A percentile compares a stretch with the other conserved stretches of the same genome.
These are phyloP conservation scores for Cyclospora cayetanensis DNA, from an alignment of 169 alveolate genomes.

Conservation along the genomic window DNA sequence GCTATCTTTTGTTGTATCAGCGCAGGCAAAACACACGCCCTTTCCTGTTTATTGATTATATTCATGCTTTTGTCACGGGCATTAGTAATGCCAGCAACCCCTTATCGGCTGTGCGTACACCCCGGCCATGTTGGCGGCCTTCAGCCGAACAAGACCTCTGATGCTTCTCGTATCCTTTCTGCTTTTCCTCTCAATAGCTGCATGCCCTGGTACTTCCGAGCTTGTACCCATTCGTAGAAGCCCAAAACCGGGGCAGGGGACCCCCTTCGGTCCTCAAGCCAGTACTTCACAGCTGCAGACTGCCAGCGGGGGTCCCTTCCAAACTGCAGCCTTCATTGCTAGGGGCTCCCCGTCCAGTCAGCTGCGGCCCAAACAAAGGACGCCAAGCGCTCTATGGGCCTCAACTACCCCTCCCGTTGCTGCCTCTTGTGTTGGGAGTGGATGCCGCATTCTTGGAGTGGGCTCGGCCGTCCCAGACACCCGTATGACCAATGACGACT, in stretches of 20 bases:
- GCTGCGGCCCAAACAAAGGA: background rate
- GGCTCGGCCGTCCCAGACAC: conserved; percentile 77
- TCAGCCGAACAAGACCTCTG: background rate
- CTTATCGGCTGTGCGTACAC: background rate
- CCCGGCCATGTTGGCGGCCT: background rate
- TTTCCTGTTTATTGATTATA: too few species aligned
- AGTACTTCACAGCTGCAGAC: too few species aligned
- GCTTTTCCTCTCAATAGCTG: background rate
- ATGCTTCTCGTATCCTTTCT: background rate
- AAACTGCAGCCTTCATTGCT: background rate
- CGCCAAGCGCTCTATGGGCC: too few species aligned
- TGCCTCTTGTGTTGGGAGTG: conserved; percentile 46
- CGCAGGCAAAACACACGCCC: background rate
- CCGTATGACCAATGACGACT: conserved; percentile 75
- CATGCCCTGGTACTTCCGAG: background rate
- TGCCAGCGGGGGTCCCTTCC: background rate
- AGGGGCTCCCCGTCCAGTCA: background rate
- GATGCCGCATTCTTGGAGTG: conserved; percentile 77
- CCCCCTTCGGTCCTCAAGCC: too few species aligned
- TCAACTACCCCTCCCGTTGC: background rate
- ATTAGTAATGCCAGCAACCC: background rate
- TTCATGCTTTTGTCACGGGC: background rate
- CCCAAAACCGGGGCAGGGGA: too few species aligned
- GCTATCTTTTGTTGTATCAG: too few species aligned
- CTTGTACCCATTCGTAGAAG: too few species aligned